Evolutionary conservation across 2,329 filamentous ascomycete species (phyloP), one percentile per base, ranked within the genome.

Genomic region (Fusarium torulosum): DNA sequence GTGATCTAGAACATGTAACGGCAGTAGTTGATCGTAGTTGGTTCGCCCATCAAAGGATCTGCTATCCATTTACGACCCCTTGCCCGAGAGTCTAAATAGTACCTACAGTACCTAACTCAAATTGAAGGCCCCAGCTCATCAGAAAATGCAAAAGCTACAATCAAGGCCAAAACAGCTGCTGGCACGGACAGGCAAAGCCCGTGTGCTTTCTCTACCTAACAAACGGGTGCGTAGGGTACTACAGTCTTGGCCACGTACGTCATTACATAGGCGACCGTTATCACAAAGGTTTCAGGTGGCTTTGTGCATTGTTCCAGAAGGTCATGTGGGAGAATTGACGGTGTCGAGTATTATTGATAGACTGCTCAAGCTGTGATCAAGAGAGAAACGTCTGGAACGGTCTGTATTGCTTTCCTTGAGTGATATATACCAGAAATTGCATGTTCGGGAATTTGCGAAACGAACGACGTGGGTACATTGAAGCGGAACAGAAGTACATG

Each of bases 101-200:
- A 57, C 55, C n/a, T 51, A 62, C 65, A 62, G 44, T 54, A 68
- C 56, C 56, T 52, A 68, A 56, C 61, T 54, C 31, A 45, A 38
- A 46, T 52, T 44, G 42, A 53, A 20, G 42, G 52, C 47, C 52
- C 60, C 11, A 46, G 47, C 29, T 43, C 11, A 25, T 38, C 21
- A 25, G 19, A 47, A 37, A 40, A 44, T 21, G 25, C 33, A 17
- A 7, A 66, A 44, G 45, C 41, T 56, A 58, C 38, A 46, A 17
- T 33, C 41, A 51, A 25, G 45, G 17, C 33, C 44, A 52, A 38
- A 40, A 41, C 17, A 19, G 29, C 11, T 43, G 21, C n/a, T 40
- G 33, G 62, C 50, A 38, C 38, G 21, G 37, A 49, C 37, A 37
- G 42, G 37, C 57, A 31, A 54, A 61, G 47, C n/a, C 29, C 27